Conservation (phyloP, 2,329 filamentous ascomycete species). For the Metarhizium sp. region DNA sequence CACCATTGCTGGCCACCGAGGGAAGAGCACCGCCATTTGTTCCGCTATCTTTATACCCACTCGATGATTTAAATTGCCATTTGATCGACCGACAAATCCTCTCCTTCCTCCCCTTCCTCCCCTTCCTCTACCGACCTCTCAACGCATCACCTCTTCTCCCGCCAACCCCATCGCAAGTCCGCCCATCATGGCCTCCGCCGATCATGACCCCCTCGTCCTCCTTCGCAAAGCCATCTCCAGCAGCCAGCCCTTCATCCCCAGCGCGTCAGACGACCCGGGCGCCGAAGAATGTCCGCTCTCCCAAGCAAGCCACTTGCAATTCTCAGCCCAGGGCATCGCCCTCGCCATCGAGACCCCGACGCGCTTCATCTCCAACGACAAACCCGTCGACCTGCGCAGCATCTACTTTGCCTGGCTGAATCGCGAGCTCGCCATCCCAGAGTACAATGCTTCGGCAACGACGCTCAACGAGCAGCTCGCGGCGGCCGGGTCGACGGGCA, state of each 20-base stretch:
- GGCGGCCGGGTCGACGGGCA: slow-evolving; percentile 49
- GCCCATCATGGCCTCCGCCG: slow-evolving; percentile 45
- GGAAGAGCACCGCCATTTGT: neutral
- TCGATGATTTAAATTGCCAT: neutral
- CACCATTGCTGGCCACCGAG: neutral
- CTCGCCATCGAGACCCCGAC: slow-evolving; percentile 66
- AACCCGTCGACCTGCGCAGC: slow-evolving; percentile 76
- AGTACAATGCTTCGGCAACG: slow-evolving; percentile 80
- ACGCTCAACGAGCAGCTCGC: slow-evolving; percentile 70
- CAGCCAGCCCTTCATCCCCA: slow-evolving; percentile 60
- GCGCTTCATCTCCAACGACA: slow-evolving; percentile 73
- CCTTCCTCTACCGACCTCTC: neutral
- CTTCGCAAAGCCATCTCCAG: slow-evolving; percentile 75
- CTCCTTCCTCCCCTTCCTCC: neutral
- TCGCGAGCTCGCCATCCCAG: slow-evolving; percentile 78
- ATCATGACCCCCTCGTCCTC: slow-evolving; percentile 71
- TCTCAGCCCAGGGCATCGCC: slow-evolving; percentile 52
- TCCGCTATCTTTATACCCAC: neutral
- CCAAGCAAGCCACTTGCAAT: slow-evolving; percentile 69
- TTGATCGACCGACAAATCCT: neutral
- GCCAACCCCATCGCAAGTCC: slow-evolving; percentile 10
- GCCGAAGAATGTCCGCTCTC: slow-evolving; percentile 57
- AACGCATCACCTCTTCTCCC: neutral
- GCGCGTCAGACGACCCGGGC: slow-evolving; percentile 56
- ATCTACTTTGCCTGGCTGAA: slow-evolving; percentile 97